These are phyloP conservation scores for Aspergillus ruber DNA, from an alignment of 2,329 filamentous ascomycete species.

Conservation along the genomic window DNA sequence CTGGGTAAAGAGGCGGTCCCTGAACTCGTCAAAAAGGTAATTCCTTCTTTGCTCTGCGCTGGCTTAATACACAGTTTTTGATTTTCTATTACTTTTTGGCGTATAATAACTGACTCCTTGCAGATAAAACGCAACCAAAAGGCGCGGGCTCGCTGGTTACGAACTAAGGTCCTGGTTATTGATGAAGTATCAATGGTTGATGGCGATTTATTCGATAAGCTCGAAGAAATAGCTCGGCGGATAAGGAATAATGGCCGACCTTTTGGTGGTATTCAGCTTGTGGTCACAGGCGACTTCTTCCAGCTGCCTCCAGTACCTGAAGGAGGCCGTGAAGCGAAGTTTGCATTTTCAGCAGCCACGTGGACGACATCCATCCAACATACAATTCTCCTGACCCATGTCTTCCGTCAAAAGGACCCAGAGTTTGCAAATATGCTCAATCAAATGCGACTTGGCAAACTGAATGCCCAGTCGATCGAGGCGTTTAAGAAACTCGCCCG, in stretches of 20 bases:
- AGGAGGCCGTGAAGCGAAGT: constrained; percentile 62
- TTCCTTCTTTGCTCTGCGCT: neutral
- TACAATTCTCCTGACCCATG: constrained; percentile 88
- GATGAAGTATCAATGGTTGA: constrained; percentile 99
- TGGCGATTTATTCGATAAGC: constrained; percentile 91
- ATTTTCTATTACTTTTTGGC: neutral
- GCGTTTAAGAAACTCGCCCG: constrained; percentile 70
- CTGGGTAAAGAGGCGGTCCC: constrained; percentile 82
- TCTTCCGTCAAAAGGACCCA: constrained; percentile 90
- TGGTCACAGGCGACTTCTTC: constrained; percentile 97
- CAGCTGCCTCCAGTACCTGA: constrained; percentile 93
- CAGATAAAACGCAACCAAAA: constrained; percentile 77
- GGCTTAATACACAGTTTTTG: too few relatives aligned
- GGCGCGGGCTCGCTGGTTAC: constrained; percentile 80
- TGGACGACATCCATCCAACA: constrained; percentile 93
- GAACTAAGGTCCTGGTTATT: constrained; percentile 79
- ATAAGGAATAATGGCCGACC: constrained; percentile 86
- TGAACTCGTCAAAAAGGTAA: constrained; percentile 70
- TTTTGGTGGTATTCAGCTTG: constrained; percentile 91
- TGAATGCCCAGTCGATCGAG: constrained; percentile 67
- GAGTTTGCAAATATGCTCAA: constrained; percentile 94
- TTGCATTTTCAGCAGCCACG: constrained; percentile 85
- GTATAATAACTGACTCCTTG: constrained; percentile 9
- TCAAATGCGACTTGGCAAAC: constrained; percentile 86
- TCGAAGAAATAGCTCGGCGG: constrained; percentile 76